Percentiles rank a stretch among this genome's conserved stretches.
Evolutionary conservation across 1,139 yeast species (phyloP).

Genomic region (Sugiyamaella xylanicola): DNA sequence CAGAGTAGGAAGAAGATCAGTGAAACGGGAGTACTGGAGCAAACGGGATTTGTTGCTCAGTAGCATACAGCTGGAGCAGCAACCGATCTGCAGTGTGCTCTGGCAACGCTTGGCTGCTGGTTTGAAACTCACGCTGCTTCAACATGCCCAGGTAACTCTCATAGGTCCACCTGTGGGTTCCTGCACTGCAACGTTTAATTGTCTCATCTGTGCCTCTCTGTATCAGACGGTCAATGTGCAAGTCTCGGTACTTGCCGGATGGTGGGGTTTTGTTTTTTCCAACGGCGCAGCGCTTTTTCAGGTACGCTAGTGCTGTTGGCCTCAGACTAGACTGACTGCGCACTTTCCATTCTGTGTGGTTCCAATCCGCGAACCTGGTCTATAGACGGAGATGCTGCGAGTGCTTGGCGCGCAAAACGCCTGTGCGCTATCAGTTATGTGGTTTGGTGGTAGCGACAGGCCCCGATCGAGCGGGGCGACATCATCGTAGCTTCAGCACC

Average conservation of each 20-base stretch:
- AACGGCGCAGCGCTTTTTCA: no score
- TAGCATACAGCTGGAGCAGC: background rate
- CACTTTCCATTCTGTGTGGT: no score
- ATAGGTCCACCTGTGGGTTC: background rate
- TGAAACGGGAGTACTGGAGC: no score
- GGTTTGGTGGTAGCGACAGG: background rate
- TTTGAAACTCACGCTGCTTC: background rate
- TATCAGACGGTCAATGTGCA: background rate
- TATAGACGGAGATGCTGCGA: no score
- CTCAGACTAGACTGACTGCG: no score
- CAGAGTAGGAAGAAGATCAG: no score
- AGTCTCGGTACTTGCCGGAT: background rate
- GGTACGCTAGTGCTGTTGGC: no score
- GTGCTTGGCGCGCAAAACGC: no score
- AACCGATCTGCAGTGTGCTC: background rate
- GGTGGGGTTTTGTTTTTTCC: background rate
- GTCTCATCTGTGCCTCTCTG: background rate
- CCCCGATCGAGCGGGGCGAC: background rate
- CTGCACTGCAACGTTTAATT: conserved; percentile 1
- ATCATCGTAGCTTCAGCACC: background rate
- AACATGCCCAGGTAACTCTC: background rate
- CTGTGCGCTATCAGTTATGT: no score
- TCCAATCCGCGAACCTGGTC: no score
- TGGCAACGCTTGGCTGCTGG: background rate
- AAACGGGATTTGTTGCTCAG: background rate